Conservation (phyloP, 2,329 filamentous ascomycete genomes). For the Colletotrichum liriopes region DNA sequence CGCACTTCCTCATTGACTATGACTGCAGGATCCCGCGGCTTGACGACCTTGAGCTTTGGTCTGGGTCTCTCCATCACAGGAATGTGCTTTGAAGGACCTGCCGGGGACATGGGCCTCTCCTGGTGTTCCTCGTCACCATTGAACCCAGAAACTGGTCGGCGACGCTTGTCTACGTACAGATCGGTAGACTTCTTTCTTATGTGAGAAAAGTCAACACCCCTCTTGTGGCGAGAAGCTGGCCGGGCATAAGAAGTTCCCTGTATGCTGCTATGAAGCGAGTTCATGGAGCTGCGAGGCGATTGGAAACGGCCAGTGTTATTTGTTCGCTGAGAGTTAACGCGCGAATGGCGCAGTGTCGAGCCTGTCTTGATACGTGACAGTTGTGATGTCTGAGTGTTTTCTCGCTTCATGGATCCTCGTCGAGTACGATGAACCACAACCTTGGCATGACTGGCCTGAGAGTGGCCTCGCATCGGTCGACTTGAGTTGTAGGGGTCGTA, state of each 20-base stretch:
- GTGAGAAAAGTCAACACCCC: slow-evolving; percentile 70
- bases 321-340: slow-evolving; percentile 53
- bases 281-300: slow-evolving; percentile 60
- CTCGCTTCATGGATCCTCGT: slow-evolving; percentile 39
- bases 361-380: slow-evolving; percentile 54
- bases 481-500: slow-evolving; percentile 90
- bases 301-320: slow-evolving; percentile 50
- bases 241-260: slow-evolving; percentile 61
- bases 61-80: slow-evolving; percentile 40
- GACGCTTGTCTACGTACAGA: slow-evolving; percentile 39
- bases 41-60: slow-evolving; percentile 47
- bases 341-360: slow-evolving; percentile 48
- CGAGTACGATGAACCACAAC: slow-evolving; percentile 75
- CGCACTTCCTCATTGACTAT: slow-evolving; percentile 81
- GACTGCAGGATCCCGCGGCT: slow-evolving; percentile 43
- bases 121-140: background rate
- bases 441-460: slow-evolving; percentile 74
- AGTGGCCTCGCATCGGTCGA: slow-evolving; percentile 58
- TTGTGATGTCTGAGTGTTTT: slow-evolving; percentile 55
- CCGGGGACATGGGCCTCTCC: slow-evolving; percentile 23
- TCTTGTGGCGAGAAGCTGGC: slow-evolving; percentile 62
- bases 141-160: slow-evolving; percentile 2
- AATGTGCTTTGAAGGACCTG: slow-evolving; percentile 27
- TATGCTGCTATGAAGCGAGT: slow-evolving; percentile 65
- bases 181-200: slow-evolving; percentile 56